Evolutionary conservation across 179 eudicot species (phyloP), one percentile per base, ranked within the genome.

Genomic region (Kewa caespitosa): DNA sequence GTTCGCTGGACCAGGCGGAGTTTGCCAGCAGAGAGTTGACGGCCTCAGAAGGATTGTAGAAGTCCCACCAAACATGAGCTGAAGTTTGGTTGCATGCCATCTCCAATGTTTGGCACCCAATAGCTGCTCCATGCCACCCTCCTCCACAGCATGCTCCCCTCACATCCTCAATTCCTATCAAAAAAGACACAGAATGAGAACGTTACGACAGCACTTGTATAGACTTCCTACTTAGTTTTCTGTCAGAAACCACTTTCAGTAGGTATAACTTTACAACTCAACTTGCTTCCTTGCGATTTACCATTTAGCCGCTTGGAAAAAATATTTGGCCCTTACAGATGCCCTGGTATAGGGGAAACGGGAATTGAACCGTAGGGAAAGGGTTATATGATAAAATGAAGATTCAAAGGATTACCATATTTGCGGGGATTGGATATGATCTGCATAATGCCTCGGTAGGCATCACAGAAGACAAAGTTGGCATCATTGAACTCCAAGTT

Each of bases 21-120:
- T 89, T 81, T 38, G 92, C 89, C 8, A 89, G 78, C 66, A 90
- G 54, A 13, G 87, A 84, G 81, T 87, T 87, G n/a, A 82, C 87
- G 11, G 82, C 76, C 54, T 78, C 78, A 8, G 87, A 81, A 10
- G 92, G 95, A 48, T 90, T 90, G 80, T 84, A 87, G 12, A 85
- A 80, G 75, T 89, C 92, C 95, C 95, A 89, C 92, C 92, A 90
- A 11, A 90, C 54, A 71, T 83, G 78, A 31, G 60, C 23, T 23
- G 85, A 81, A 11, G 76, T 54, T 38, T 87, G 66, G 3, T 25
- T 68, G 69, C 92, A 89, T 15, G 89, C 89, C 84, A 80, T 86
- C 23, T 81, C 79, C 63, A 41, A 10, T 11, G 85, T 79, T 14
- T 83, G 68, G 65, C 92, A 90, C 31, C 90, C 90, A 7, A 42